Percentiles rank a stretch among this genome's conserved stretches.
phyloP scores from a whole-genome alignment of 192 early-diverging fungal genomes.

The Umbelopsis sp. region DNA sequence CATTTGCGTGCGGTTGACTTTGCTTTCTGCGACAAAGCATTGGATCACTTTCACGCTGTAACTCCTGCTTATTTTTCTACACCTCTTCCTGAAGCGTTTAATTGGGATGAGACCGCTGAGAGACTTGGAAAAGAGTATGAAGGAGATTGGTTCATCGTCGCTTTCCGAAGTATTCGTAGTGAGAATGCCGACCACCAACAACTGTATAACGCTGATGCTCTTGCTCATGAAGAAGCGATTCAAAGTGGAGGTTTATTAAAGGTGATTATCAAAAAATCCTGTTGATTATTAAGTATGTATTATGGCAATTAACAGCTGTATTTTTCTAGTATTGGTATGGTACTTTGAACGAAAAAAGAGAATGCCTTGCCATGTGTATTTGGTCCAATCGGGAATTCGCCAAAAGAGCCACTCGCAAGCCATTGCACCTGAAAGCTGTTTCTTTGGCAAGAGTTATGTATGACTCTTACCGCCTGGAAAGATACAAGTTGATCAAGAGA shows the following conservation, averaged over 20 bases:
- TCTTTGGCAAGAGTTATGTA: constrained; percentile 50
- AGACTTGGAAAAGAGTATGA: constrained; percentile 29
- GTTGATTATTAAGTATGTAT: not conserved
- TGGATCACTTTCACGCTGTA: constrained; percentile 30
- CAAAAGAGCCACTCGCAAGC: constrained; percentile 40
- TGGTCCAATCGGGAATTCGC: constrained; percentile 51
- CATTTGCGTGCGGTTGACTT: constrained; percentile 37
- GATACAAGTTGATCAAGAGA: constrained; percentile 36
- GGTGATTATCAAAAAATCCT: constrained; percentile 18
- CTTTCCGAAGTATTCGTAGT: constrained; percentile 47
- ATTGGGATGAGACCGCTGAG: constrained; percentile 48
- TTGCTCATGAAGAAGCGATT: constrained; percentile 52
- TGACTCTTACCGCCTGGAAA: constrained; percentile 50
- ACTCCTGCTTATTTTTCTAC: constrained; percentile 35
- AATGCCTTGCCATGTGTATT: constrained; percentile 59
- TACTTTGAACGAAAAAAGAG: constrained; percentile 43
- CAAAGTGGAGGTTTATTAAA: constrained; percentile 52
- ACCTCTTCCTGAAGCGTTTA: constrained; percentile 37
- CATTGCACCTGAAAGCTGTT: constrained; percentile 47
- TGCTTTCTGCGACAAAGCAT: constrained; percentile 27
- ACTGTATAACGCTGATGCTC: constrained; percentile 50
- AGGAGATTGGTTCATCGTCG: constrained; percentile 54
- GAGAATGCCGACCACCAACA: constrained; percentile 36
- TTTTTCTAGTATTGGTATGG: constrained; percentile 52
- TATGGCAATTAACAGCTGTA: not conserved